A percentile compares a stretch with the other conserved stretches of the same genome.
phyloP scores from a whole-genome alignment of 805 yeast genomes.

The Saccharomycopsis schoenii region DNA sequence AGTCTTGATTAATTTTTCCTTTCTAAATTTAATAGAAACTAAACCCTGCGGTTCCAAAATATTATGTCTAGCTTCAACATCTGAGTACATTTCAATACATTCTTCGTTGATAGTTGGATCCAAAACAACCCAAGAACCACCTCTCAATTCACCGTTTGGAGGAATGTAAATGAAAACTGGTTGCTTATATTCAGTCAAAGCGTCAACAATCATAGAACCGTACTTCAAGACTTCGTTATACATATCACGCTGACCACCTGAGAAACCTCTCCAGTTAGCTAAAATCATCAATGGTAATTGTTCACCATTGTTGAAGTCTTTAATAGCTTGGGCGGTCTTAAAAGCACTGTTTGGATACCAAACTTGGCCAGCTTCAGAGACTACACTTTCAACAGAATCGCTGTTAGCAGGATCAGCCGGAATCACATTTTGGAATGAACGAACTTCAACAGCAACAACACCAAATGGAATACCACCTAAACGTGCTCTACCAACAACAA shows the following conservation, averaged over 20 bases:
- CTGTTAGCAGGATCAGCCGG: slow-evolving; percentile 99
- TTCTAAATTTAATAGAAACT: slow-evolving; percentile 97
- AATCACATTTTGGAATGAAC: slow-evolving; percentile 74
- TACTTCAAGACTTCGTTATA: slow-evolving; percentile 95
- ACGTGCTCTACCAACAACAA: slow-evolving; percentile 97
- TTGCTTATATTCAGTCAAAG: slow-evolving; percentile 89
- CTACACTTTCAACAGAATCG: slow-evolving; percentile 73
- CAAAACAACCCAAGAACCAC: slow-evolving; percentile 99
- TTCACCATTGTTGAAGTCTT: slow-evolving; percentile 96
- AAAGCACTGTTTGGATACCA: slow-evolving; percentile 99
- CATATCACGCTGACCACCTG: slow-evolving; percentile 99
- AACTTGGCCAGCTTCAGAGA: slow-evolving; percentile 98
- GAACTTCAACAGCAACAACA: slow-evolving; percentile 92
- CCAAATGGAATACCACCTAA: slow-evolving; percentile 98
- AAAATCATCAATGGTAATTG: slow-evolving; percentile 93
- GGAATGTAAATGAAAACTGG: slow-evolving; percentile 97
- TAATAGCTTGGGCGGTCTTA: slow-evolving; percentile 98
- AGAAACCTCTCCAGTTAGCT: slow-evolving; percentile 99
- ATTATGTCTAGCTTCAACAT: slow-evolving; percentile 92
- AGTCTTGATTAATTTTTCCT: slow-evolving; percentile 82
- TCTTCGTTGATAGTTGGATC: slow-evolving; percentile 96
- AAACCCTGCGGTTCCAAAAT: slow-evolving; percentile 98
- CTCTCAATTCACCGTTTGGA: slow-evolving; percentile 96
- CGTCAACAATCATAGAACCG: slow-evolving; percentile 96
- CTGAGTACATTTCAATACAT: slow-evolving; percentile 99